Conservation (phyloP, 1,139 yeast genomes). For the Candida frijolesensis region DNA sequence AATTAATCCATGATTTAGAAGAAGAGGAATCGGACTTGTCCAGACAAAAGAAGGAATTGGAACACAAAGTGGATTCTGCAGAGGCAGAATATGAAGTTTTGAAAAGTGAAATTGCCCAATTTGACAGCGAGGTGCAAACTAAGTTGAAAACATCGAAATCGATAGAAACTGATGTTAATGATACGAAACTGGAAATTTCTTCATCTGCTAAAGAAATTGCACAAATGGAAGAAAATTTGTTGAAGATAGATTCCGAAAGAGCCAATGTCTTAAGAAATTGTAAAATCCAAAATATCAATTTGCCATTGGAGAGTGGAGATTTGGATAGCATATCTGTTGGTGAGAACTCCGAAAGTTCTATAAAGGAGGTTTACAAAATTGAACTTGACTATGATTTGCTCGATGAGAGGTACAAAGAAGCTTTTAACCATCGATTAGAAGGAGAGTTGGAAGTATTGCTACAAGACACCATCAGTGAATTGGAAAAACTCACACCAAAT, state of each 20-base stretch:
- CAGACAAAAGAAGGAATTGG: slow-evolving; percentile 33
- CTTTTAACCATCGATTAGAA: slow-evolving; percentile 39
- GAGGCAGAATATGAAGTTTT: slow-evolving; percentile 55
- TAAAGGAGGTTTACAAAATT: slow-evolving; percentile 47
- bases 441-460: slow-evolving; percentile 48
- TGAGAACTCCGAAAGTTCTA: slow-evolving; percentile 39
- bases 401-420: slow-evolving; percentile 46
- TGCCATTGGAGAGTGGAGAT: slow-evolving; percentile 68
- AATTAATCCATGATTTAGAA: slow-evolving; percentile 36
- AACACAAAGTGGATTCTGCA: slow-evolving; percentile 41
- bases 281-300: slow-evolving; percentile 66
- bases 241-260: slow-evolving; percentile 59
- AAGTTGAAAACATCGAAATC: slow-evolving; percentile 28
- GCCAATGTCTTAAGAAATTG: slow-evolving; percentile 68
- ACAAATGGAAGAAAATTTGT: slow-evolving; percentile 53
- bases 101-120: slow-evolving; percentile 35
- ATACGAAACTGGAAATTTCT: slow-evolving; percentile 33
- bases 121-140: slow-evolving; percentile 27
- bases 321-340: slow-evolving; percentile 51
- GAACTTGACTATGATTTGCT: slow-evolving; percentile 60
- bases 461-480: slow-evolving; percentile 38
- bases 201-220: slow-evolving; percentile 34
- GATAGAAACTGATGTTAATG: slow-evolving; percentile 37
- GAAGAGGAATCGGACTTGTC: slow-evolving; percentile 30
- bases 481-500: slow-evolving; percentile 75